Percentiles rank a stretch among this genome's conserved stretches.
phyloP scores from a whole-genome alignment of 768 basidiomycete genomes.

The Leccinum aurantiacum region DNA sequence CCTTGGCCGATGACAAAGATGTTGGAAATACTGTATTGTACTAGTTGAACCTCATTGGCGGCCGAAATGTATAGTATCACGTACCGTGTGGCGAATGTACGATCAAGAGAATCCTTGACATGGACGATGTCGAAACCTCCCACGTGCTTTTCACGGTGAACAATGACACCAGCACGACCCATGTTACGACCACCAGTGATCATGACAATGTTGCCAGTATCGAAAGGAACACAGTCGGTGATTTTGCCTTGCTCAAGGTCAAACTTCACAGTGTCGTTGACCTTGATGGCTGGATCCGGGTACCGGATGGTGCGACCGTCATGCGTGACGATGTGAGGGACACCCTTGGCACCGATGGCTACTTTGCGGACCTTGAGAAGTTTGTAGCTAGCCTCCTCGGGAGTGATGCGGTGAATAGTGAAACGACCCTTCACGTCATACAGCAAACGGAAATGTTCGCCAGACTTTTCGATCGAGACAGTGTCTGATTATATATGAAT shows the following conservation, averaged over 20 bases:
- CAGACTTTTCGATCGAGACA: conserved; percentile 95
- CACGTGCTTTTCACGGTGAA: conserved; percentile 94
- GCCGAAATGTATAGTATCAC: conserved; percentile 25
- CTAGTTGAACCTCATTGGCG: background rate
- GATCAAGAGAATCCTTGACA: conserved; percentile 92
- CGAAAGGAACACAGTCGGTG: conserved; percentile 89
- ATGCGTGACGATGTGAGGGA: conserved; percentile 97
- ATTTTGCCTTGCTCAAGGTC: conserved; percentile 96
- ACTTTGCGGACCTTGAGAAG: conserved; percentile 92
- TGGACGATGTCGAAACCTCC: conserved; percentile 99
- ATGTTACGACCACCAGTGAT: conserved; percentile 99
- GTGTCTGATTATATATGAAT: conserved; percentile 60
- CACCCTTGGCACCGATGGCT: conserved; percentile 88
- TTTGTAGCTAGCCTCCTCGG: conserved; percentile 96
- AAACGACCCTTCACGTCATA: conserved; percentile 99
- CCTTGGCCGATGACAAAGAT: conserved; percentile 98
- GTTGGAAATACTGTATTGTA: conserved; percentile 74
- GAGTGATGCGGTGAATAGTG: conserved; percentile 98
- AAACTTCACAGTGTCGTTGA: conserved; percentile 97
- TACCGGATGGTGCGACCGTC: conserved; percentile 99
- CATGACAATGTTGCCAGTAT: conserved; percentile 96
- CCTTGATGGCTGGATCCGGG: conserved; percentile 92
- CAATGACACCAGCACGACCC: conserved; percentile 96
- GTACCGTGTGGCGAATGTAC: conserved; percentile 96
- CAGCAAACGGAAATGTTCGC: conserved; percentile 98